Base-by-base conservation (phyloP, 164 flowering plant species). In the Cinnamomum chago region DNA sequence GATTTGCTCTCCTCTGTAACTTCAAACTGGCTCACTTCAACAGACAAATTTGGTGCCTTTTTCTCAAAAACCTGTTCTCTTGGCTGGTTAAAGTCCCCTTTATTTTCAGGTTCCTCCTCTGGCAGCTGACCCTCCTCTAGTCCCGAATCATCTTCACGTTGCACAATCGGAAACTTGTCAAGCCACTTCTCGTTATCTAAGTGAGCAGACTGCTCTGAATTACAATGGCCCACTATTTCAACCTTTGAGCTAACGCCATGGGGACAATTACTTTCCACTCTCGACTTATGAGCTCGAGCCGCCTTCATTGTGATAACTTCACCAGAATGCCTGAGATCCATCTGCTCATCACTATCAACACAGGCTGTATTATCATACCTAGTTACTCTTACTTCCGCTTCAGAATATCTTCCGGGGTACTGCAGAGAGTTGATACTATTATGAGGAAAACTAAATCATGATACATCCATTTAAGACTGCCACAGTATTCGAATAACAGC, bases 61-160 rank as follows among this genome's bases (percentile, higher is more conserved):
- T 69, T 73, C 72, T 75, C 80, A 72, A 72, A 65, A 52, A 17
- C 67, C 72, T 20, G 22, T 6, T 62, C 81, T 58, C 73, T 74
- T 50, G 40, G 66, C 24, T 71, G 51, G 15, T 55, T 5, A 58
- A 20, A 23, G 17, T 18, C 28, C 15, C 62, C 67, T 11, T 47
- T 68, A n/a, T 55, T 78, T 27, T 62, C 75, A 17, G 65, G 55
- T 58, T 84, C 84, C 69, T 85, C 84, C 20, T 67, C 58, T 64
- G 72, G 65, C 23, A 87, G 80, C 80, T 89, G 87, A 47, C 89
- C 90, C 71, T 85, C 92, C 79, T 86, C 89, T 27, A 82, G 77
- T 20, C 77, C 85, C 50, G 77, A 78, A 77, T 75, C 79, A 47
- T 82, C 80, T 33, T 78, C 47, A 0, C 72, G 70, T 72, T 75